phyloP scores from a whole-genome alignment of 1,284 basidiomycete genomes.

The Microbotryum violaceum region DNA sequence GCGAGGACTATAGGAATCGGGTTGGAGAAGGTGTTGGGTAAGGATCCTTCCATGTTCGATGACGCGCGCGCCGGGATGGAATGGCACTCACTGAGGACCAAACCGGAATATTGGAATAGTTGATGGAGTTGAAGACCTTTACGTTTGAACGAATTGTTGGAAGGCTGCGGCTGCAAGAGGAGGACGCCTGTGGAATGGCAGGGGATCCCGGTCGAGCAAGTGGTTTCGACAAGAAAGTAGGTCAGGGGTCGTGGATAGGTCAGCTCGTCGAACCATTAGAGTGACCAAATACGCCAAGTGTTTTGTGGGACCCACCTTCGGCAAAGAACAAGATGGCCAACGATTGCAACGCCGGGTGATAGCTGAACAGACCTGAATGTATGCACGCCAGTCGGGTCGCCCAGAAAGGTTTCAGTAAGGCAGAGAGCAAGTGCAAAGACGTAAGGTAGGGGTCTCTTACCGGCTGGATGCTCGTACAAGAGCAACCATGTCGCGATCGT shows the following conservation, averaged over 20 bases:
- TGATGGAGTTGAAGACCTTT: constrained; percentile 31
- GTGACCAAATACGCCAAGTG: too few species aligned
- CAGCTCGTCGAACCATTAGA: too few species aligned
- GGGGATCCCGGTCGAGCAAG: neutral
- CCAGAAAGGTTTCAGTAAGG: too few species aligned
- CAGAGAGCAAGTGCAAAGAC: too few species aligned
- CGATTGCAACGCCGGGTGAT: constrained; percentile 31
- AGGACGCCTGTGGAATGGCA: constrained; percentile 16
- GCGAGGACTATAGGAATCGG: constrained; percentile 11
- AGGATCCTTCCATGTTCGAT: neutral
- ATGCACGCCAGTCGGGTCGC: neutral
- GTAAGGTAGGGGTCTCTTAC: too few species aligned
- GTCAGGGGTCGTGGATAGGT: too few species aligned
- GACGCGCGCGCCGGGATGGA: too few species aligned
- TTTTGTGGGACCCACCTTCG: constrained; percentile 16
- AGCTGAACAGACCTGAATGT: constrained; percentile 29
- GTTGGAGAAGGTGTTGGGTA: neutral
- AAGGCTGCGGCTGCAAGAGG: constrained; percentile 30
- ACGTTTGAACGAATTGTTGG: constrained; percentile 16
- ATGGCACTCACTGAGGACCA: constrained; percentile 8
- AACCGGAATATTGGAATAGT: constrained; percentile 27
- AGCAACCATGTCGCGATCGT: too few species aligned
- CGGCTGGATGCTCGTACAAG: too few species aligned
- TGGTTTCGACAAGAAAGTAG: neutral
- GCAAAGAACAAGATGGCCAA: constrained; percentile 28